Percentiles rank a stretch among this genome's conserved stretches.
These are phyloP conservation scores for Crithidia brevicula DNA, from an alignment of 208 protist genomes.

Conservation along the genomic window DNA sequence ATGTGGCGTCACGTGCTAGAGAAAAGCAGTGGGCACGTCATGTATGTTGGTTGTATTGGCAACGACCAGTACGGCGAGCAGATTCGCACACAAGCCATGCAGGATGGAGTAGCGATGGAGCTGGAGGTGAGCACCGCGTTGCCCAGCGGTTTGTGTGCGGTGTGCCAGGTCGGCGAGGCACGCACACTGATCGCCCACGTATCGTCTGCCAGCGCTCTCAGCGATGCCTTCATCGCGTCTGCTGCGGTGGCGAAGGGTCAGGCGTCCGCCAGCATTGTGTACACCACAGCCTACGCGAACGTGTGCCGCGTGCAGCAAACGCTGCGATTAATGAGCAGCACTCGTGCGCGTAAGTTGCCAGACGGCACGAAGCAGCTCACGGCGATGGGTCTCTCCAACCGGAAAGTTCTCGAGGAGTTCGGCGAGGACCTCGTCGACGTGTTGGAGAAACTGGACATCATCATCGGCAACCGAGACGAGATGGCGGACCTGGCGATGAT, in stretches of 20 bases:
- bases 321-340: constrained; percentile 40
- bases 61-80: constrained; percentile 94
- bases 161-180: constrained; percentile 94
- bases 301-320: constrained; percentile 72
- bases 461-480: constrained; percentile 94
- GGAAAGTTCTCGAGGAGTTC: constrained; percentile 92
- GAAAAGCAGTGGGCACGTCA: constrained; percentile 88
- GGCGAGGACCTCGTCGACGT: constrained; percentile 72
- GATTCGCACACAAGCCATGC: constrained; percentile 71
- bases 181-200: constrained; percentile 96
- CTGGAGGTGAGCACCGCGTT: constrained; percentile 80
- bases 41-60: constrained; percentile 96
- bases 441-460: constrained; percentile 85
- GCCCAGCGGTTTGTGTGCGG: constrained; percentile 97
- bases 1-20: constrained; percentile 46
- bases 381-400: constrained; percentile 89
- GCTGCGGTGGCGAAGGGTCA: constrained; percentile 51
- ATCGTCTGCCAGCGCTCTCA: constrained; percentile 96
- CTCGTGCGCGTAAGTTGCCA: constrained; percentile 48
- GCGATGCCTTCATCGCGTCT: constrained; percentile 80
- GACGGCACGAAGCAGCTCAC: constrained; percentile 70
- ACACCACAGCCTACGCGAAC: constrained; percentile 89
- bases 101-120: constrained; percentile 89
- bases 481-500: constrained; percentile 60
- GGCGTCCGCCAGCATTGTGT: constrained; percentile 36